These are phyloP conservation scores for Dactylis glomerata DNA, from an alignment of 176 grass and related monocot species.

Conservation along the genomic window DNA sequence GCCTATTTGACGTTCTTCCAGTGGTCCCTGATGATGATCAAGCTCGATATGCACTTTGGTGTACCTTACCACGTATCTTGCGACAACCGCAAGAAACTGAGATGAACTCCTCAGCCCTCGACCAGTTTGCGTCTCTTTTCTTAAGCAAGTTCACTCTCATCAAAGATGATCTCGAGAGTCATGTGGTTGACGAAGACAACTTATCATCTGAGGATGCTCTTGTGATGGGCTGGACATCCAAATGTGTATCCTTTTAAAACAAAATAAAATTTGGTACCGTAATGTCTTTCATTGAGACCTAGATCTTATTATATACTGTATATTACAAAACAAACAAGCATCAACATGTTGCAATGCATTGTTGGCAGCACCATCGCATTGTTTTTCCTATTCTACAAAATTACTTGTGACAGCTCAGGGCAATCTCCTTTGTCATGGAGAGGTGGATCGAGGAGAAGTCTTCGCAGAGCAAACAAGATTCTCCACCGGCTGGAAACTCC, in stretches of 20 bases:
- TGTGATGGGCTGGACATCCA: slow-evolving; percentile 35
- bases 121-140: slow-evolving; percentile 49
- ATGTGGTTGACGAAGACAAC: slow-evolving; percentile 35
- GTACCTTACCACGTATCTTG: slow-evolving; percentile 55
- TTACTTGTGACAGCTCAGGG: slow-evolving; percentile 41
- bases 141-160: slow-evolving; percentile 57
- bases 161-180: slow-evolving; percentile 60
- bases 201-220: slow-evolving; percentile 33
- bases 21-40: slow-evolving; percentile 55
- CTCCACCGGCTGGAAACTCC: background rate
- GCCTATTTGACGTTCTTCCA: slow-evolving; percentile 72
- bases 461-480: slow-evolving; percentile 8
- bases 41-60: slow-evolving; percentile 76
- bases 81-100: slow-evolving; percentile 29
- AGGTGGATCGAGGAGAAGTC: slow-evolving; percentile 54
- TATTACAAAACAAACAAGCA: background rate
- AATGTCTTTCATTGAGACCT: background rate
- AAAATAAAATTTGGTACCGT: slow-evolving; percentile 3
- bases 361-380: background rate
- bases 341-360: background rate
- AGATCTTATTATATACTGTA: slow-evolving; percentile 22
- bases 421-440: slow-evolving; percentile 59
- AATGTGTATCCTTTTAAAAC: slow-evolving; percentile 72
- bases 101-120: slow-evolving; percentile 26
- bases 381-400: slow-evolving; percentile 36